These are phyloP conservation scores for Botrytis medusae DNA, from an alignment of 2,329 filamentous ascomycete species.

Conservation along the genomic window DNA sequence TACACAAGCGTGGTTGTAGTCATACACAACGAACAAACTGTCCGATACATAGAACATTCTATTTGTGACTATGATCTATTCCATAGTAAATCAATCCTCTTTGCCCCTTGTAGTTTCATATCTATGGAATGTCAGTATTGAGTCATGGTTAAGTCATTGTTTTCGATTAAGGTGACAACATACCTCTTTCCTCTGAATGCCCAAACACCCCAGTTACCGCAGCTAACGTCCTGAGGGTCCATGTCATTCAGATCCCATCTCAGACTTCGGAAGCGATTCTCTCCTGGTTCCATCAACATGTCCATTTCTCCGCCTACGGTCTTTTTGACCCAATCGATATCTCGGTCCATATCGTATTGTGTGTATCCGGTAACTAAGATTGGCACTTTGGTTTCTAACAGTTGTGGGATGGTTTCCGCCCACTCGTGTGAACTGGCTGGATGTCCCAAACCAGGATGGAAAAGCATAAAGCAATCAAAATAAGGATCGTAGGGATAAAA, in stretches of 20 bases:
- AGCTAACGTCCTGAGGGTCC: conserved; percentile 90
- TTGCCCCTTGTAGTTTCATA: conserved; percentile 40
- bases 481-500: conserved; percentile 97
- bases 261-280: conserved; percentile 91
- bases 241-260: conserved; percentile 96
- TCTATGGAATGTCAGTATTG: conserved; percentile 30
- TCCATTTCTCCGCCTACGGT: conserved; percentile 90
- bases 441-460: conserved; percentile 94
- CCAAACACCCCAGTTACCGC: conserved; percentile 97
- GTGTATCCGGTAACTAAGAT: conserved; percentile 96
- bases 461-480: conserved; percentile 95
- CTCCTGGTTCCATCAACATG: conserved; percentile 83
- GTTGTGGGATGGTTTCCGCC: conserved; percentile 82
- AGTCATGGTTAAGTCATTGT: neutral
- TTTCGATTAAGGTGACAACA: conserved; percentile 33
- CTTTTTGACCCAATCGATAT: conserved; percentile 85
- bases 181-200: conserved; percentile 96
- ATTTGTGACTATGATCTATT: neutral
- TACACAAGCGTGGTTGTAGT: neutral
- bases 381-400: conserved; percentile 93
- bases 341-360: conserved; percentile 88
- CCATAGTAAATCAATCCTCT: conserved; percentile 20
- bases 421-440: conserved; percentile 92
- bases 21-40: neutral
- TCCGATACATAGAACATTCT: neutral